Evolutionary conservation across 805 yeast genomes (phyloP), one percentile per base, ranked within the genome.

Genomic region (Nakazawaea ishiwadae): DNA sequence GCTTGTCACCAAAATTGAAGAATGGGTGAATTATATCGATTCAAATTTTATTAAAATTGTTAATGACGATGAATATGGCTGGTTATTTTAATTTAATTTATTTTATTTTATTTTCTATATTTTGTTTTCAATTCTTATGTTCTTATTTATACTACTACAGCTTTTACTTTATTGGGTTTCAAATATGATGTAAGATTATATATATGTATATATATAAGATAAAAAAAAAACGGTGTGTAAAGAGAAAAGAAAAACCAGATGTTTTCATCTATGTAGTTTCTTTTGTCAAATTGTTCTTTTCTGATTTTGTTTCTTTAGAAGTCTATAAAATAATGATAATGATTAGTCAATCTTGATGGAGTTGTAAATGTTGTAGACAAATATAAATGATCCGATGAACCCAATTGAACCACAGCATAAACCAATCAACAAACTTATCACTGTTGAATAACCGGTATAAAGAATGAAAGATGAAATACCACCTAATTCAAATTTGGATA

Each of bases 341-440:
- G 33, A 10, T 53, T 60, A 84, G 50, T 93, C 98, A 35, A 90
- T 83, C 65, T 90, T 91, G 54, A 93, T 85, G 45, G 89, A 81
- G 11, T 84, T 71, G 59, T 88, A 93, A 46, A 93, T 89, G 52
- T 67, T 79, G 59, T 86, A 73, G 38, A 88, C 81, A 57, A 93
- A 84, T 56, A 78, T 61, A 64, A 86, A 72, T 50, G 81, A 75
- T 48, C 89, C 75, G 35, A 86, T 46, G 65, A 86, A 87, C 2
- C 98, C 98, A 52, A 89, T 74, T 3, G 96, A 65, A 31, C 97
- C 98, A 50, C 96, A 87, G 31, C 88, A 73, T 37, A 93, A 62
- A 60, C 93, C 91, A 30, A 84, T 75, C 47, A 84, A 63, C 30
- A 73, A 57, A 27, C 95, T 79, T 43, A 88, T 78, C 44, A 90